These are phyloP conservation scores for Pugionium cornutum DNA, from an alignment of 345 rosid species.

Conservation along the genomic window DNA sequence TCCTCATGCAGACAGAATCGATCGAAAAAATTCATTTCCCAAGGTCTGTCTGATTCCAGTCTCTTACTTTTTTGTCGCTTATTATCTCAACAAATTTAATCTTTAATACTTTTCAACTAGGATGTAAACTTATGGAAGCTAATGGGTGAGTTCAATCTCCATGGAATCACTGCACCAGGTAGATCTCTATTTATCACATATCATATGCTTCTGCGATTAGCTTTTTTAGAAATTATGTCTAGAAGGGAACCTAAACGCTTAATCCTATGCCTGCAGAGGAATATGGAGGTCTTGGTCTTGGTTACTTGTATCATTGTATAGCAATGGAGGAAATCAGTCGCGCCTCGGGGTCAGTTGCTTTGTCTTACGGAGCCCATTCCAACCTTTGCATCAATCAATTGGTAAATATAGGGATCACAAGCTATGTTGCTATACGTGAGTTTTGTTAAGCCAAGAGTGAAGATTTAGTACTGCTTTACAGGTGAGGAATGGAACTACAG, in stretches of 20 bases:
- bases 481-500: slow-evolving; percentile 84
- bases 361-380: slow-evolving; percentile 94
- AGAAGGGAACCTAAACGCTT: background rate
- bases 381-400: slow-evolving; percentile 92
- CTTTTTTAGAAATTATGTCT: background rate
- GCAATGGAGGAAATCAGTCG: slow-evolving; percentile 92
- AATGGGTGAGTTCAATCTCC: slow-evolving; percentile 95
- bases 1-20: slow-evolving; percentile 73
- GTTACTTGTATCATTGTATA: slow-evolving; percentile 88
- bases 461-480: slow-evolving; percentile 36
- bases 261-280: slow-evolving; percentile 54
- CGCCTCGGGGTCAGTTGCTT: slow-evolving; percentile 87
- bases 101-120: slow-evolving; percentile 37
- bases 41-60: slow-evolving; percentile 46
- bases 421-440: background rate
- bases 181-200: background rate
- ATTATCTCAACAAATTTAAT: background rate
- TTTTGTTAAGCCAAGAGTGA: background rate
- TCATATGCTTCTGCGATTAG: slow-evolving; percentile 2
- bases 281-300: slow-evolving; percentile 96
- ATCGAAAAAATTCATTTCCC: slow-evolving; percentile 76
- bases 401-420: slow-evolving; percentile 46
- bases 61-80: background rate
- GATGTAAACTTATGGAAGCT: slow-evolving; percentile 89
- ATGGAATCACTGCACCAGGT: slow-evolving; percentile 96